phyloP scores from a whole-genome alignment of 768 basidiomycete species.

The Cystobasidium onofrii region DNA sequence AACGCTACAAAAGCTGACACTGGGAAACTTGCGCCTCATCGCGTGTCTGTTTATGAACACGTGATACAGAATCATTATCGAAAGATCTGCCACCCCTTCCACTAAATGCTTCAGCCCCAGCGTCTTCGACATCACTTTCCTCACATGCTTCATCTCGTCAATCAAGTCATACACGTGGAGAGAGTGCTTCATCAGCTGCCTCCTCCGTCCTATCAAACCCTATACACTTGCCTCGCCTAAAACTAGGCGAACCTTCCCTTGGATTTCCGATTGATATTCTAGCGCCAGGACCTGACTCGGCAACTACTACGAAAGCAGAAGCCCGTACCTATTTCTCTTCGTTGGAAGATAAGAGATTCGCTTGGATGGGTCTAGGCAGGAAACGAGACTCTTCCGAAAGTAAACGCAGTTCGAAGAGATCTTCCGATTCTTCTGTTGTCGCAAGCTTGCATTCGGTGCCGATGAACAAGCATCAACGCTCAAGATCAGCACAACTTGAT shows the following conservation, averaged over 20 bases:
- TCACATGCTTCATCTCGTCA: neutral
- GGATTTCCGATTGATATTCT: neutral
- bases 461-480: neutral
- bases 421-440: neutral
- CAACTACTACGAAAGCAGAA: neutral
- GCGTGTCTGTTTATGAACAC: neutral
- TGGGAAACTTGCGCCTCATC: too few relatives aligned
- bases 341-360: neutral
- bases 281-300: neutral
- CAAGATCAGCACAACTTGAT: neutral
- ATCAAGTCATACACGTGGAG: neutral
- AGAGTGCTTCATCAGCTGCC: neutral
- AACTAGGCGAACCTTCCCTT: neutral
- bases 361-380: neutral
- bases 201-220: slow-evolving; percentile 4
- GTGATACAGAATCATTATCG: neutral
- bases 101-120: neutral
- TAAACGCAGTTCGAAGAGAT: neutral
- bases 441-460: neutral
- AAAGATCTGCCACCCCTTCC: slow-evolving; percentile 17
- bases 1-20: too few relatives aligned
- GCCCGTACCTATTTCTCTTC: neutral
- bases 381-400: slow-evolving; percentile 3
- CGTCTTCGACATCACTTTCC: neutral
- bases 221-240: neutral